phyloP scores from a whole-genome alignment of 495 filamentous ascomycete genomes.

The Penicillium samsonianum region DNA sequence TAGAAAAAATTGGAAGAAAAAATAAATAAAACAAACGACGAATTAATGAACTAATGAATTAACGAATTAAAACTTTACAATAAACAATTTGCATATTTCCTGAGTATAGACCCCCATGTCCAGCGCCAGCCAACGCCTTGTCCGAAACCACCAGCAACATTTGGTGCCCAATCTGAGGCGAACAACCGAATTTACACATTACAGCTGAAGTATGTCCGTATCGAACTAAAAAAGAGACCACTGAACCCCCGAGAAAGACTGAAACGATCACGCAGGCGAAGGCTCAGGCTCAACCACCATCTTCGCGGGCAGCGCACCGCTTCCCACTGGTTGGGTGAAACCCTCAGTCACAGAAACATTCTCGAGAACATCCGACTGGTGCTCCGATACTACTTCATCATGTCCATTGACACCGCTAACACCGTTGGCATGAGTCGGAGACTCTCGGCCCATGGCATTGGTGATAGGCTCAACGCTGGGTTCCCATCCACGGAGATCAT shows the following conservation, averaged over 20 bases:
- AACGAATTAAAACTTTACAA: constrained; percentile 11
- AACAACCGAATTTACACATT: constrained; percentile 6
- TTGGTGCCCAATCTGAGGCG: constrained; percentile 6
- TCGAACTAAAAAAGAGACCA: background rate
- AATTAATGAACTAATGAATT: background rate
- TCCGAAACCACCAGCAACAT: constrained; percentile 2
- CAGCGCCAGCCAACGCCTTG: constrained; percentile 9
- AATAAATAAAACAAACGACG: background rate
- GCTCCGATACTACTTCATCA: constrained; percentile 5
- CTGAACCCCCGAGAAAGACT: background rate
- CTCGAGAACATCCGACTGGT: constrained; percentile 4
- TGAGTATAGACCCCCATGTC: constrained; percentile 8
- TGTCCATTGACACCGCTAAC: background rate
- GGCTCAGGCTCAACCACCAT: constrained; percentile 5
- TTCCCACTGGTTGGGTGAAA: constrained; percentile 9
- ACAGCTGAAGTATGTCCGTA: constrained; percentile 3
- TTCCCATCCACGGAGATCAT: constrained; percentile 76
- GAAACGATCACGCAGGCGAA: background rate
- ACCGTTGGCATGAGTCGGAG: constrained; percentile 4
- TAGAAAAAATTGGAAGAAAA: background rate
- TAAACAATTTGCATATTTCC: constrained; percentile 14
- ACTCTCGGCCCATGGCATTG: background rate
- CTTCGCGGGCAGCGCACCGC: constrained; percentile 9
- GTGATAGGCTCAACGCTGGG: constrained; percentile 26
- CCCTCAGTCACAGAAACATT: constrained; percentile 1